Percentiles rank a stretch among this genome's conserved stretches.
Evolutionary conservation across 1,284 basidiomycete species (phyloP).

Genomic region (Apiotrichum siamense): DNA sequence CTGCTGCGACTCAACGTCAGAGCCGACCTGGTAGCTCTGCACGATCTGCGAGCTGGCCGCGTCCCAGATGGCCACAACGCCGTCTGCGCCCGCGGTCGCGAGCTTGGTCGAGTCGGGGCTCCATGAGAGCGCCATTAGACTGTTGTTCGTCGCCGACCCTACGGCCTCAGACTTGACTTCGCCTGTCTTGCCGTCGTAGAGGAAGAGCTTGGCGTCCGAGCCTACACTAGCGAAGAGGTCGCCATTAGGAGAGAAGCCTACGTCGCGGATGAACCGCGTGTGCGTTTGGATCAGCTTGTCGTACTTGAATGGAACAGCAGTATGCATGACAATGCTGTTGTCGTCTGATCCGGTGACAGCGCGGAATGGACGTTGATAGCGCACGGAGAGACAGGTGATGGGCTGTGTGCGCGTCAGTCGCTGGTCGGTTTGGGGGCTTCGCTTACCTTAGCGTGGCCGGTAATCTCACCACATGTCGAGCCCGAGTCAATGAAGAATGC

Average conservation of each 20-base stretch:
- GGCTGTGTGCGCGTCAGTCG: slow-evolving; percentile 48
- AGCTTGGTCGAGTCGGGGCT: slow-evolving; percentile 65
- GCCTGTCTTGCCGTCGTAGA: slow-evolving; percentile 89
- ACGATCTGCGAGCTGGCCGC: slow-evolving; percentile 62
- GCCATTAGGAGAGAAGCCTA: slow-evolving; percentile 75
- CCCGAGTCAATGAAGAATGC: slow-evolving; percentile 86
- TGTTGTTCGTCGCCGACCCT: slow-evolving; percentile 51
- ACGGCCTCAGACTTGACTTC: slow-evolving; percentile 64
- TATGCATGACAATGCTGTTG: slow-evolving; percentile 65
- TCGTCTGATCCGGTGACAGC: slow-evolving; percentile 87
- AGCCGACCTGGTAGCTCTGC: slow-evolving; percentile 65
- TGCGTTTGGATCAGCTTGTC: slow-evolving; percentile 86
- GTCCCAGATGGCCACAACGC: slow-evolving; percentile 85
- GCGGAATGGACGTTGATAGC: slow-evolving; percentile 81
- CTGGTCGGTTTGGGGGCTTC: not conserved
- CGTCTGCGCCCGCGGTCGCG: slow-evolving; percentile 79
- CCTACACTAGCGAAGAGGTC: slow-evolving; percentile 83
- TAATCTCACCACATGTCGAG: slow-evolving; percentile 84
- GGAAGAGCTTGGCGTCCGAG: slow-evolving; percentile 78
- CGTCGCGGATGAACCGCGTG: slow-evolving; percentile 89
- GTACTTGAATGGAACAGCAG: slow-evolving; percentile 82
- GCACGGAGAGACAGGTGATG: slow-evolving; percentile 86
- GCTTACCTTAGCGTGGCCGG: slow-evolving; percentile 79
- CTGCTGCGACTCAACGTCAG: slow-evolving; percentile 67
- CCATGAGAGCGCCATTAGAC: slow-evolving; percentile 66